Evolutionary conservation across 352 stramenopile species (phyloP), one percentile per base, ranked within the genome.

Genomic region (Phytophthora pluvialis): DNA sequence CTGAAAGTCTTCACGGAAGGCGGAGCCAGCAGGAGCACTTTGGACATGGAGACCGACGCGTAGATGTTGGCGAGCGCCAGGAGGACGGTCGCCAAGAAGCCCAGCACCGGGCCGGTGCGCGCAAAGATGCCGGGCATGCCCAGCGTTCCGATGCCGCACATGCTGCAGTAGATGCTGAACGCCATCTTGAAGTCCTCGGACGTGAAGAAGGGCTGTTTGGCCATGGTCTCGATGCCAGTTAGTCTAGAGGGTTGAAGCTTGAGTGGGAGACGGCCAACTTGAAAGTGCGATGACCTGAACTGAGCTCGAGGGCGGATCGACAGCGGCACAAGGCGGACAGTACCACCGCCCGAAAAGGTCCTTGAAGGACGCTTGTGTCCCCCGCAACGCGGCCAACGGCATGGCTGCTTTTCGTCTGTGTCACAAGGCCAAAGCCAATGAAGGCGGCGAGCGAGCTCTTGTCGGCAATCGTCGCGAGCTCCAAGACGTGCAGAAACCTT

Each of bases 61-160:
- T 73, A 73, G 13, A 70, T 45, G 62, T 73, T 88, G 47, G 72
- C 69, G 31, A 72, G 64, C 0, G 71, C 64, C 79, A 88, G 86
- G 61, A 86, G 84, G 18, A 72, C 29, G 53, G 83, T 69, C 3
- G 79, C 79, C 36, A 78, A 63, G 4, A 63, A 61, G 9, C 77
- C 79, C 42, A 70, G 69, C 39, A 71, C 21, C 1, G 78, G 78
- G 0, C 79, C 79, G 9, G 79, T 75, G n/a, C 79, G 79, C 12
- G 79, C 63, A 25, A 76, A 89, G 56, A 86, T 89, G 13, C 70
- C 70, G 1, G 80, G 79, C 44, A 89, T 70, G 48, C 79, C 79
- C 45, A 89, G 75, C 47, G 80, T 85, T 7, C 80, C 80, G 49
- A 89, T 83, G 47, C 80, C 80, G 39, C 52, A 88, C 31, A 89